Evolutionary conservation across 352 stramenopile species (phyloP), one percentile per base, ranked within the genome.

Genomic region (Pythium brachiatum): DNA sequence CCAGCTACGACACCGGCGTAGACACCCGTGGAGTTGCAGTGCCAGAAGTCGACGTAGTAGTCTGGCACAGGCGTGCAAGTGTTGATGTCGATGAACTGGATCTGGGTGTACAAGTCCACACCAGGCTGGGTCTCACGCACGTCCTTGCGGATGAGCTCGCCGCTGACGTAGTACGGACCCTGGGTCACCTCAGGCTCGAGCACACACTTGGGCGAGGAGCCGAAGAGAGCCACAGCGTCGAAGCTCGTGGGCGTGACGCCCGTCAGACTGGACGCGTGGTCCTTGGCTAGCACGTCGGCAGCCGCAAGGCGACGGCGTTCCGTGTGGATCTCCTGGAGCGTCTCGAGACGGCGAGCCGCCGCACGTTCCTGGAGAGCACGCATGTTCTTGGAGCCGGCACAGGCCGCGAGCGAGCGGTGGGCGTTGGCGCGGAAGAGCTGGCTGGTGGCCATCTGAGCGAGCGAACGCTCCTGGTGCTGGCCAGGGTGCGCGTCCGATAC

Each of bases 41-140:
- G 62, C 62, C 62, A 68, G n/a, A 68, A 62, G 47, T 68, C 62
- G 15, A 68, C 4, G 53, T 63, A 68, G 2, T 55, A 31, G 25
- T 44, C 15, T 9, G 8, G 3, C 15, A 68, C 34, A 15, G 62
- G 44, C 54, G 43, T 32, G 54, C 62, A 68, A 11, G 53, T 64
- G 36, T 59, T 63, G 54, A 63, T 27, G 55, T 63, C 62, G 20
- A 69, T 46, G 48, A 69, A 11, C 39, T 69, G 62, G 16, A 69
- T 20, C n/a, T 69, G 36, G 7, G 25, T 25, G 48, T 60, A 64
- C 2, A 69, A 23, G 31, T 69, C 62, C 7, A 62, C 39, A n/a
- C 62, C 48, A 1, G 54, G 7, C 31, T 68, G 44, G 25, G 41
- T 48, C 48, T 68, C 62, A 26, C 62, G 62, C 7, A 69, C 38